Base-by-base conservation (phyloP, 2,329 filamentous ascomycete species). In the Hypoxylon sp. region DNA sequence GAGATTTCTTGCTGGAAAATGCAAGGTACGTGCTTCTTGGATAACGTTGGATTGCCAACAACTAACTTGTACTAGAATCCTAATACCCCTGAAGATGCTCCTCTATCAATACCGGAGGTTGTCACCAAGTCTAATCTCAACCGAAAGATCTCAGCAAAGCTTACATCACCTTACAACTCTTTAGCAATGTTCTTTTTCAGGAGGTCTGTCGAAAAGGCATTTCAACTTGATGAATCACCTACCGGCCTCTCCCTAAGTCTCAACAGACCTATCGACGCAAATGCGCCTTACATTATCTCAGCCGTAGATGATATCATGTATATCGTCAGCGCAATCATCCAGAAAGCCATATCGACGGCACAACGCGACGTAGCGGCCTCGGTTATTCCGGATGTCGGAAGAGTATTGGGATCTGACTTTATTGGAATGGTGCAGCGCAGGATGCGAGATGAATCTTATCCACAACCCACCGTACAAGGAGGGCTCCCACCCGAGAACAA, bases 281-380 rank as follows among this genome's bases (percentile, higher is more conserved):
- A 94, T 73, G 88, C 93, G 2, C 96, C 96, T 0, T 97, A 93
- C 76, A 97, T 99, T 74, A 95, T 96, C 46, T 94, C 94, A 1
- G 94, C 95, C 0, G 94, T 99, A 7, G 96, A 99, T 82, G 96
- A 98, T 81, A 94, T 98, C 76, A 98, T 99, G 95, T 99, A 98
- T 80, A 98, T 99, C 74, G 93, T 97, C 77, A 97, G 97, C 77
- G 91, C 95, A 55, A 92, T 98, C 34, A 85, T 98, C 6, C 91
- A 97, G 70, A 91, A 95, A 71, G 92, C 93, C 0, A 84, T 98
- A 21, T 91, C 93, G 0, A 98, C 97, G 0, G 93, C 92, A 1
- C 94, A 98, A 77, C 86, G 90, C 72, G 86, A 90, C 17, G 90
- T 97, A 2, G 87, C 97, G 21, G 88, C 89, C 45, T 92, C 88